Conservation (phyloP, 2,329 filamentous ascomycete species). For the Reticulascus tulasneorum region DNA sequence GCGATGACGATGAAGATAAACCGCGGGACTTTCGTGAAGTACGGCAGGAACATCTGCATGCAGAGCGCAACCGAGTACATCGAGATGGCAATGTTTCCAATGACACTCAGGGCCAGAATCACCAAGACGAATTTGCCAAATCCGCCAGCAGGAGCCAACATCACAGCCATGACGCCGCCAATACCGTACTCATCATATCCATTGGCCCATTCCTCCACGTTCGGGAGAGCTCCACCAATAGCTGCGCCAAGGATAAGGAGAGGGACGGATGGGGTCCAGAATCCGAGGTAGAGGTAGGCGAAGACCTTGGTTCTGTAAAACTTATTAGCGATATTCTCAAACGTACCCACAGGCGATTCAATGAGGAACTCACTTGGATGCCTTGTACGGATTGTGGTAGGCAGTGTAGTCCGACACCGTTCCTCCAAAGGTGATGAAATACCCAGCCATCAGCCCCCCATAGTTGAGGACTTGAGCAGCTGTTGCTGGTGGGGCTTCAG, state of each 20-base stretch:
- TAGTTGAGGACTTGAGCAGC: conserved; percentile 37
- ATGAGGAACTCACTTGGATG: conserved; percentile 29
- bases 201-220: conserved; percentile 23
- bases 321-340: conserved; percentile 6
- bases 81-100: conserved; percentile 32
- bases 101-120: conserved; percentile 31
- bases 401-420: conserved; percentile 55
- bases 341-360: not conserved
- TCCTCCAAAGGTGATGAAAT: conserved; percentile 52
- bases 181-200: conserved; percentile 25
- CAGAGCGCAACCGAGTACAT: conserved; percentile 35
- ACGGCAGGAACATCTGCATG: conserved; percentile 32
- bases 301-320: conserved; percentile 33
- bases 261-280: conserved; percentile 30
- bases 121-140: conserved; percentile 34
- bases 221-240: conserved; percentile 29
- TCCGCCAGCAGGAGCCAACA: conserved; percentile 24
- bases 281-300: conserved; percentile 47
- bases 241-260: conserved; percentile 34
- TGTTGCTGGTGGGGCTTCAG: conserved; percentile 31
- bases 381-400: conserved; percentile 43
- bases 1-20: conserved; percentile 35
- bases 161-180: conserved; percentile 26
- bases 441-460: conserved; percentile 44
- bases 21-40: conserved; percentile 34